Conservation (phyloP, 176 grass and related monocot genomes). For the Saccharum officinarum region DNA sequence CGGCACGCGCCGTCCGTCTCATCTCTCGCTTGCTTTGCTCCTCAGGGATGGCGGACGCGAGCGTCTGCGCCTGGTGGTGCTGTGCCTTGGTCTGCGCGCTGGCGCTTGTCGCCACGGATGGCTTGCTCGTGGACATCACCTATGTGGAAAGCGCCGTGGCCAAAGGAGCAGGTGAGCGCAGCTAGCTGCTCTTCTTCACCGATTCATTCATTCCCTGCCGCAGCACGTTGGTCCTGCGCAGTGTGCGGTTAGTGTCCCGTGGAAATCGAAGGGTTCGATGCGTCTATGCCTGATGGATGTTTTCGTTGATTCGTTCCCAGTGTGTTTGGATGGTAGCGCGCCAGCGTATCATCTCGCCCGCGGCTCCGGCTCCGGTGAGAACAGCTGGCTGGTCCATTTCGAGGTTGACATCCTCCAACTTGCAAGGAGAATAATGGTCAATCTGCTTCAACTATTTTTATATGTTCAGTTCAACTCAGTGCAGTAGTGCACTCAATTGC, state of each 20-base stretch:
- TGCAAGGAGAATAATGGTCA: neutral
- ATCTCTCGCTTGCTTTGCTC: neutral
- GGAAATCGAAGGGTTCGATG: neutral
- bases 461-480: neutral
- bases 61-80: neutral
- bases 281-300: neutral
- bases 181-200: neutral
- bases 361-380: constrained; percentile 70
- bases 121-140: constrained; percentile 58
- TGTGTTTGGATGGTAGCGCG: constrained; percentile 86
- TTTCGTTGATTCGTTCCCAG: constrained; percentile 13
- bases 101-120: constrained; percentile 30
- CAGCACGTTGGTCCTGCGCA: no score
- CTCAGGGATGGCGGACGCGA: constrained; percentile 28
- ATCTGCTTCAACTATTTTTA: no score
- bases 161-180: constrained; percentile 72
- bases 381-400: constrained; percentile 84
- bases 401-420: constrained; percentile 39
- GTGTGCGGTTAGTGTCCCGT: neutral
- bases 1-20: neutral
- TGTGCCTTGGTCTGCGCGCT: constrained; percentile 36
- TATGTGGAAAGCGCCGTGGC: constrained; percentile 53
- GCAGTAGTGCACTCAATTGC: neutral
- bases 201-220: neutral
- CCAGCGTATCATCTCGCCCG: constrained; percentile 77